phyloP scores from a whole-genome alignment of 2,329 filamentous ascomycete species.

The Sclerotinia borealis region DNA sequence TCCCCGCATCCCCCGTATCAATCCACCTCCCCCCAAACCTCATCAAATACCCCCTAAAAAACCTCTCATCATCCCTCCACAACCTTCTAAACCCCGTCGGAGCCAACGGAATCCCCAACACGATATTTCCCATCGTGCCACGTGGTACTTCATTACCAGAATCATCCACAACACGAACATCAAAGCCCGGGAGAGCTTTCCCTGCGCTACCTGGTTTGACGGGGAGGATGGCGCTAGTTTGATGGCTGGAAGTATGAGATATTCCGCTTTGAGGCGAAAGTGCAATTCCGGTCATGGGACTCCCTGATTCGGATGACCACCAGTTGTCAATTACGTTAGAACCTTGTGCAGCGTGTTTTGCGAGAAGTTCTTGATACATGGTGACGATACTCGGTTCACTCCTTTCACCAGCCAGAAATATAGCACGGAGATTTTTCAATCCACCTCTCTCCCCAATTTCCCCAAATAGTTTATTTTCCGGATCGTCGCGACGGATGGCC shows the following conservation, averaged over 20 bases:
- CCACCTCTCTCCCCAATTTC: constrained; percentile 61
- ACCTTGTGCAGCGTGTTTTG: constrained; percentile 55
- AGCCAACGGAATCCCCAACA: constrained; percentile 73
- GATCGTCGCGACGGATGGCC: constrained; percentile 82
- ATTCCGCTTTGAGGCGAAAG: constrained; percentile 56
- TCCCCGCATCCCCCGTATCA: constrained; percentile 85
- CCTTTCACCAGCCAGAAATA: constrained; percentile 85
- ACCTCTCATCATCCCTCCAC: constrained; percentile 80
- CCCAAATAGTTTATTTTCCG: constrained; percentile 61
- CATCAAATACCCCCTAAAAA: constrained; percentile 79
- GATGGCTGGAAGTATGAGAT: constrained; percentile 37
- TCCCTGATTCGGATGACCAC: constrained; percentile 68
- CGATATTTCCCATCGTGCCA: constrained; percentile 85
- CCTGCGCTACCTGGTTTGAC: constrained; percentile 84
- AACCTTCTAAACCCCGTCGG: constrained; percentile 82
- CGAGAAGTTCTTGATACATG: constrained; percentile 71
- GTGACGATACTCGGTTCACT: constrained; percentile 81
- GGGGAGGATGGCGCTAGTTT: constrained; percentile 42
- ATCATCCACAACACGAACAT: constrained; percentile 80
- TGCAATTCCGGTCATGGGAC: constrained; percentile 60
- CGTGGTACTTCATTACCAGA: constrained; percentile 62
- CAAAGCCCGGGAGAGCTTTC: constrained; percentile 86
- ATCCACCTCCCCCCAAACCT: constrained; percentile 78
- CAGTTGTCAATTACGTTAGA: constrained; percentile 65
- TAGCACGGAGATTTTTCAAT: constrained; percentile 61